Conservation (phyloP, 2,329 filamentous ascomycete species). For the Coniella vitis region DNA sequence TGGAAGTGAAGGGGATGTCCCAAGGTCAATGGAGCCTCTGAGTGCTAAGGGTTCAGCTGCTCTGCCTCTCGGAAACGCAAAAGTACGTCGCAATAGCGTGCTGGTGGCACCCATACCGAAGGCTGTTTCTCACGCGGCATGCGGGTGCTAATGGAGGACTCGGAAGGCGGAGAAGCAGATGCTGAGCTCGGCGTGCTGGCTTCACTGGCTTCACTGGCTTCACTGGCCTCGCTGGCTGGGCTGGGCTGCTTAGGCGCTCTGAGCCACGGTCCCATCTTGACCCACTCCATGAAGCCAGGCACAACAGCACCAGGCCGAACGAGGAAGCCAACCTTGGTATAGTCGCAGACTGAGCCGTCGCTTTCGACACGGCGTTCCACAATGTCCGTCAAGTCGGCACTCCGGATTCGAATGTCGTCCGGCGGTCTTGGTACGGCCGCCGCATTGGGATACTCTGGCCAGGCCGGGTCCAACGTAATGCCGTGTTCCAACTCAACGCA, state of each 20-base stretch:
- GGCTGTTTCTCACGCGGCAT: no score
- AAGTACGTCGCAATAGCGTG: no score
- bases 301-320: neutral
- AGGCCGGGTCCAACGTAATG: slow-evolving; percentile 17
- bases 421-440: neutral
- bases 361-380: neutral
- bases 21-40: no score
- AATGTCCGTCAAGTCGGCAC: slow-evolving; percentile 4
- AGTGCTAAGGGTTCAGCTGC: no score
- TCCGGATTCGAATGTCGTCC: slow-evolving; percentile 5
- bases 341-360: neutral
- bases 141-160: no score
- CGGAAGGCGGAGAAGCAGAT: no score
- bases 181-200: no score
- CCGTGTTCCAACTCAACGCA: slow-evolving; percentile 30
- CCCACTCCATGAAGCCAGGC: slow-evolving; percentile 9
- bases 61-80: no score
- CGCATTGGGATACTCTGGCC: neutral
- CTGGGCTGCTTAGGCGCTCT: neutral
- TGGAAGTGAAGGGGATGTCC: no score
- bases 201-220: neutral
- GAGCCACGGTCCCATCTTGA: neutral
- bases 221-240: neutral
- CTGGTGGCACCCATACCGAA: no score
- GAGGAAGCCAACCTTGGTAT: slow-evolving; percentile 8